Percentiles rank a stretch among this genome's conserved stretches.
These are phyloP conservation scores for Corymbia maculata DNA, from an alignment of 345 rosid genomes.

Conservation along the genomic window DNA sequence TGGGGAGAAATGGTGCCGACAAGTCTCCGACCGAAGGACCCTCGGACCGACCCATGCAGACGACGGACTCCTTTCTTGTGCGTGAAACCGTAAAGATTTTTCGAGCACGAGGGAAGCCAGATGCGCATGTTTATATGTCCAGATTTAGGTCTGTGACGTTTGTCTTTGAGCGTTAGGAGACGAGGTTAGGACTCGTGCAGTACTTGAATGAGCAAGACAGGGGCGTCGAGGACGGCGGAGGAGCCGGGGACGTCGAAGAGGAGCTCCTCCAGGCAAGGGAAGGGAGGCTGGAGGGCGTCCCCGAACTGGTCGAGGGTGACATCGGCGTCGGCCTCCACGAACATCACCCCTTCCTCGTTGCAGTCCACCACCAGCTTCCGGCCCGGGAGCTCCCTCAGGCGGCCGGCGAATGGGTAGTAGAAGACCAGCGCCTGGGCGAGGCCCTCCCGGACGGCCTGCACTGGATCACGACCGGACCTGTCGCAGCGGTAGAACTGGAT, in stretches of 20 bases:
- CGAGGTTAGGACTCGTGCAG: background rate
- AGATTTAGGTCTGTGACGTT: too few species aligned
- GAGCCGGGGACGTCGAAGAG: constrained; percentile 45
- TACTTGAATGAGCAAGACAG: constrained; percentile 46
- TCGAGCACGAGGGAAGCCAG: too few species aligned
- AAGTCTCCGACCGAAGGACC: too few species aligned
- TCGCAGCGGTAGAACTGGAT: constrained; percentile 24
- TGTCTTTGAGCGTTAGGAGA: too few species aligned
- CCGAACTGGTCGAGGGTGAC: constrained; percentile 29
- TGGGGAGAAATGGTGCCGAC: too few species aligned
- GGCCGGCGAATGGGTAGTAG: constrained; percentile 48
- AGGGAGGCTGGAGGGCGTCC: constrained; percentile 36
- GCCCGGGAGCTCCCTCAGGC: constrained; percentile 29
- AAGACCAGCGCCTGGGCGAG: constrained; percentile 23
- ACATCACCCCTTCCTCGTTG: constrained; percentile 32
- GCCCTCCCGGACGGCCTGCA: constrained; percentile 20
- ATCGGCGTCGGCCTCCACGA: constrained; percentile 46
- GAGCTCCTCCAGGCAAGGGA: constrained; percentile 41
- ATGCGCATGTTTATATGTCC: too few species aligned
- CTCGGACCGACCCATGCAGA: too few species aligned
- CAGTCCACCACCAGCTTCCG: constrained; percentile 50
- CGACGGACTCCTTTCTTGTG: too few species aligned
- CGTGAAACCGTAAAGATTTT: too few species aligned
- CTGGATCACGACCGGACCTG: constrained; percentile 27
- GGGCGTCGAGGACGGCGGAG: constrained; percentile 17